Evolutionary conservation across 768 basidiomycete species (phyloP), one percentile per base, ranked within the genome.

Genomic region (Termitomyces sp.): DNA sequence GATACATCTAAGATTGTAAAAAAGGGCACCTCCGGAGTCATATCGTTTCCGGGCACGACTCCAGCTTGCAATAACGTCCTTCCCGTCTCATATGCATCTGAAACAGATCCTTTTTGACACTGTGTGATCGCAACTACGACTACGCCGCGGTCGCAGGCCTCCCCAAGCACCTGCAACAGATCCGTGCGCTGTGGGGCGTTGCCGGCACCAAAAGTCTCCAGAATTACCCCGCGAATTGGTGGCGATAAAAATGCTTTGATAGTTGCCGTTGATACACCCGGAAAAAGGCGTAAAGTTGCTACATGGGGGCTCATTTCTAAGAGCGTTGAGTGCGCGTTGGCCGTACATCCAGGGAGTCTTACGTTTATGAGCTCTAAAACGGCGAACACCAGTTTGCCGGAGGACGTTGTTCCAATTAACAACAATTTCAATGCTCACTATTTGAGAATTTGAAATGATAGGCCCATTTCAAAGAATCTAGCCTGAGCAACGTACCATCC

Each of bases 51-150:
- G 0, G 91, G 81, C 13, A 95, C 82, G 20, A 95, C 87, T 0
- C 94, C 93, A n/a, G 76, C 80, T 49, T 84, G 79, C 36, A 85
- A 74, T 22, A 95, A 76, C 3, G 82, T 81, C 63, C 87, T 77
- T 4, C 90, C 92, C 13, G 89, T 88, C 72, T 90, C 86, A 64
- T 95, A 95, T 16, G 87, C 85, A 65, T 89, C 86, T 9, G 88
- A 89, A 9, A 98, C 95, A 4, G 88, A 81, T 8, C 95, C 95
- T 69, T 88, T 93, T 16, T 85, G 68, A 68, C 95, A 97, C 67
- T 98, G 95, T 0, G 93, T 87, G 52, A 97, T 94, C 12, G 94
- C 92, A 41, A 98, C 93, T 50, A 98, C 83, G 54, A 96, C 84
- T 2, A 95, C 81, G 11, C 91, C 93, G 1, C 88, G 82, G 57